Percentiles rank a stretch among this genome's conserved stretches.
These are phyloP conservation scores for Hypocrella siamensis DNA, from an alignment of 2,329 filamentous ascomycete species.

Conservation along the genomic window DNA sequence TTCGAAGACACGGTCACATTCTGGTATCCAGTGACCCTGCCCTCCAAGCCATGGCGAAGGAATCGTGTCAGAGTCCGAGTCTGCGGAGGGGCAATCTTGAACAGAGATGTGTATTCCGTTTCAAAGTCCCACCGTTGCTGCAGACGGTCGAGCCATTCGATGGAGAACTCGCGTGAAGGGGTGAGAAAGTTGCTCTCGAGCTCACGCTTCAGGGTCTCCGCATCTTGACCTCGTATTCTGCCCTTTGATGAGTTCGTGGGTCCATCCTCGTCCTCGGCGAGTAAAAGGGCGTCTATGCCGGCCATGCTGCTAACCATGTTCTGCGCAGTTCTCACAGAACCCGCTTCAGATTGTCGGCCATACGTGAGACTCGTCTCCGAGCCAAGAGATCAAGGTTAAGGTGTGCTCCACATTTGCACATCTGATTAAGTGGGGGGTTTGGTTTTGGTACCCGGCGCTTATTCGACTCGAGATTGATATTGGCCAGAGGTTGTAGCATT, in stretches of 20 bases:
- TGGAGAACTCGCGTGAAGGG: slow-evolving; percentile 64
- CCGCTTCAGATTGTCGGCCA: slow-evolving; percentile 2
- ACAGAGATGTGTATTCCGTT: slow-evolving; percentile 68
- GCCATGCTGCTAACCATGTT: slow-evolving; percentile 10
- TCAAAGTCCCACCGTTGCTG: slow-evolving; percentile 82
- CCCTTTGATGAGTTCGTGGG: slow-evolving; percentile 1
- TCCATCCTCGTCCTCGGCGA: slow-evolving; percentile 10
- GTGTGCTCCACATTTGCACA: no score
- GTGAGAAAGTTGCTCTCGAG: slow-evolving; percentile 66
- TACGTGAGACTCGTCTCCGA: neutral
- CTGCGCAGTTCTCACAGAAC: neutral
- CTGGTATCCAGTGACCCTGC: slow-evolving; percentile 80
- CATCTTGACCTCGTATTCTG: slow-evolving; percentile 21
- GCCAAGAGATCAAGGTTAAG: no score
- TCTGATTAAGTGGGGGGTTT: no score
- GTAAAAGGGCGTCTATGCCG: slow-evolving; percentile 19
- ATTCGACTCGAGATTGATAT: no score
- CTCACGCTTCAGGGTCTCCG: slow-evolving; percentile 48
- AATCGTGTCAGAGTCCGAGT: slow-evolving; percentile 92
- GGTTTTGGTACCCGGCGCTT: no score
- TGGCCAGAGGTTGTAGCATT: no score
- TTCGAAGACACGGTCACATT: slow-evolving; percentile 85
- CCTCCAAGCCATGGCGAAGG: slow-evolving; percentile 78
- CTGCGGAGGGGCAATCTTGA: slow-evolving; percentile 77
- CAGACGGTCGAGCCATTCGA: slow-evolving; percentile 73